These are phyloP conservation scores for Daldinia sp. DNA, from an alignment of 2,329 filamentous ascomycete genomes.

Conservation along the genomic window DNA sequence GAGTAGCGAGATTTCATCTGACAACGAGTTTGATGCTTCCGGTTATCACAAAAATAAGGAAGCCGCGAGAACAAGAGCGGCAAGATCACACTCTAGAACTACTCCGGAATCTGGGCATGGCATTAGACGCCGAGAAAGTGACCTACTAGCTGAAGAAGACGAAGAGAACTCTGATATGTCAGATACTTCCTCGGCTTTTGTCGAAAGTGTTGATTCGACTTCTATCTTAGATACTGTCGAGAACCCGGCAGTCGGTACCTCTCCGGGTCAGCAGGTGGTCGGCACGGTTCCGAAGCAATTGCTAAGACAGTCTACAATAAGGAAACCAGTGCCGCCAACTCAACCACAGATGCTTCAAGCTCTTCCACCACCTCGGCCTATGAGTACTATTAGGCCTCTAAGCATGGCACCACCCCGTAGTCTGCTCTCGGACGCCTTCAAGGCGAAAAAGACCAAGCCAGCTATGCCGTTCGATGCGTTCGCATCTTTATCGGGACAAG, in stretches of 20 bases:
- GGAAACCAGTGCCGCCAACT: constrained; percentile 65
- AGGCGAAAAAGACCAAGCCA: constrained; percentile 74
- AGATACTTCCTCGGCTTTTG: constrained; percentile 71
- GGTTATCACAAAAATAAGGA: constrained; percentile 71
- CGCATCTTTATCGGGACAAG: constrained; percentile 78
- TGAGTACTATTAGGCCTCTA: constrained; percentile 68
- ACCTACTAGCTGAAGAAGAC: constrained; percentile 64
- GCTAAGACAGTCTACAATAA: constrained; percentile 68
- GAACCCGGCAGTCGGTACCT: constrained; percentile 63
- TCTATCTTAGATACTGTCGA: constrained; percentile 74
- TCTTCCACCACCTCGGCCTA: constrained; percentile 74
- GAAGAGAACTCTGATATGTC: constrained; percentile 68
- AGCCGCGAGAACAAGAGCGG: constrained; percentile 63
- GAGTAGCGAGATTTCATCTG: constrained; percentile 83
- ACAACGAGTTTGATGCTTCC: constrained; percentile 77
- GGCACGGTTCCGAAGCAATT: constrained; percentile 71
- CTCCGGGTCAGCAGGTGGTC: constrained; percentile 65
- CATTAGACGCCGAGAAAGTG: constrained; percentile 56
- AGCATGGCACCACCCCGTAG: constrained; percentile 76
- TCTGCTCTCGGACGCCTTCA: constrained; percentile 74
- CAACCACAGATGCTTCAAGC: constrained; percentile 67
- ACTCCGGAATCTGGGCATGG: constrained; percentile 58
- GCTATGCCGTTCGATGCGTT: constrained; percentile 79
- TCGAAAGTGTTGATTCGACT: constrained; percentile 73
- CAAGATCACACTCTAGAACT: constrained; percentile 61